These are phyloP conservation scores for Thelephora ganbajun DNA, from an alignment of 768 basidiomycete genomes.

Conservation along the genomic window DNA sequence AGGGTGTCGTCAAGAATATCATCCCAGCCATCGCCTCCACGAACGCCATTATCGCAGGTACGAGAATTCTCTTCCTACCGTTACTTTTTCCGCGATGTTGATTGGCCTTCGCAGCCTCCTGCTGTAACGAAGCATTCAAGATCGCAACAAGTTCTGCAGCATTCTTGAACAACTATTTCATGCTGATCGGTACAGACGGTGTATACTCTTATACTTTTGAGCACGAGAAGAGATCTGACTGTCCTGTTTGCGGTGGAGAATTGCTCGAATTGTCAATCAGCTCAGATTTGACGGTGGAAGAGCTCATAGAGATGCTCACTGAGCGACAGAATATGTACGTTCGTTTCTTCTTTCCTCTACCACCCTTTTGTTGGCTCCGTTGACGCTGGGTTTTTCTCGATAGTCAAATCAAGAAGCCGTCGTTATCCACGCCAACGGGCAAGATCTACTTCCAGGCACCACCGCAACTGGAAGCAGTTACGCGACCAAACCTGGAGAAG, in stretches of 20 bases:
- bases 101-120: conserved; percentile 49
- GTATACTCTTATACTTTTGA: conserved; percentile 97
- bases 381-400: background rate
- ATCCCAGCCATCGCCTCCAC: conserved; percentile 98
- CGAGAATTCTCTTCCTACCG: conserved; percentile 4
- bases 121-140: conserved; percentile 99
- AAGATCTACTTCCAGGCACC: conserved; percentile 92
- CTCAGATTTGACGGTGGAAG: conserved; percentile 67
- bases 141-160: conserved; percentile 92
- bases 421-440: conserved; percentile 59
- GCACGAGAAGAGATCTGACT: conserved; percentile 84
- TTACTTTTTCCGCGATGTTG: background rate
- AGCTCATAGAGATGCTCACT: conserved; percentile 73
- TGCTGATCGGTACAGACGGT: conserved; percentile 94
- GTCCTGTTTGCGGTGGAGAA: conserved; percentile 95
- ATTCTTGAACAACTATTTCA: conserved; percentile 94
- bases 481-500: conserved; percentile 84
- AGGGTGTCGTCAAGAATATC: conserved; percentile 99
- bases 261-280: conserved; percentile 59
- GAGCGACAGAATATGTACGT: conserved; percentile 87
- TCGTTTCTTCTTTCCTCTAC: background rate
- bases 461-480: conserved; percentile 77
- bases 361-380: background rate
- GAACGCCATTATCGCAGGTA: conserved; percentile 95
- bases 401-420: conserved; percentile 96